A percentile compares a stretch with the other conserved stretches of the same genome.
These are phyloP conservation scores for Alternaria atra DNA, from an alignment of 2,329 filamentous ascomycete genomes.

Conservation along the genomic window DNA sequence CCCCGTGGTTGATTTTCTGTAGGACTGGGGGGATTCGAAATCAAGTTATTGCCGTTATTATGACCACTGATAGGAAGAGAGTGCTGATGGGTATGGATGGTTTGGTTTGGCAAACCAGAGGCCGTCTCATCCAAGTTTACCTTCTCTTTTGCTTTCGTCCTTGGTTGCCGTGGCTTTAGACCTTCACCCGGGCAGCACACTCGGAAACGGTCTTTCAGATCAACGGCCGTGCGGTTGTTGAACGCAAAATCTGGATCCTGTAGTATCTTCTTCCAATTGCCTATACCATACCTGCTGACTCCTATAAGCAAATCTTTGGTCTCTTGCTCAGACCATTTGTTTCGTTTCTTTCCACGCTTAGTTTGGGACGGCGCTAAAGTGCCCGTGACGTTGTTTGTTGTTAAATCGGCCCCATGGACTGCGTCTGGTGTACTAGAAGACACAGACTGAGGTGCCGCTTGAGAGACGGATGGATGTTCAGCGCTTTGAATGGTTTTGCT, in stretches of 20 bases:
- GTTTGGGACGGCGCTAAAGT: conserved; percentile 16
- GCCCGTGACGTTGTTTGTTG: conserved; percentile 9
- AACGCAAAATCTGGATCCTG: conserved; percentile 66
- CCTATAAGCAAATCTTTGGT: conserved; percentile 66
- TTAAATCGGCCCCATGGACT: neutral
- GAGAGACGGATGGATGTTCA: neutral
- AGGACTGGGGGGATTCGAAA: neutral
- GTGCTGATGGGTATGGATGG: neutral
- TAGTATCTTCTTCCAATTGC: conserved; percentile 71
- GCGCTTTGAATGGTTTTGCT: conserved; percentile 1
- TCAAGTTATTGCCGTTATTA: neutral
- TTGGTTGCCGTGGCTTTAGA: conserved; percentile 41
- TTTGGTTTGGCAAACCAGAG: neutral
- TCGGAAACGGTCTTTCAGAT: conserved; percentile 69
- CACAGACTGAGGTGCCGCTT: neutral
- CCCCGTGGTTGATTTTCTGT: conserved; percentile 15
- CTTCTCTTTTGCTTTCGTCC: conserved; percentile 47
- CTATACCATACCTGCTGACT: conserved; percentile 68
- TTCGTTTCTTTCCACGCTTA: conserved; percentile 62
- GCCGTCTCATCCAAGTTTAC: neutral
- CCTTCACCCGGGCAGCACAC: conserved; percentile 60
- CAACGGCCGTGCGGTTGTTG: conserved; percentile 66
- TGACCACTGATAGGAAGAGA: neutral
- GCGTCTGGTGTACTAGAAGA: neutral
- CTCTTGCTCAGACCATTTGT: conserved; percentile 70